Evolutionary conservation across 768 basidiomycete genomes (phyloP).

Genomic region (Kwoniella sp.): DNA sequence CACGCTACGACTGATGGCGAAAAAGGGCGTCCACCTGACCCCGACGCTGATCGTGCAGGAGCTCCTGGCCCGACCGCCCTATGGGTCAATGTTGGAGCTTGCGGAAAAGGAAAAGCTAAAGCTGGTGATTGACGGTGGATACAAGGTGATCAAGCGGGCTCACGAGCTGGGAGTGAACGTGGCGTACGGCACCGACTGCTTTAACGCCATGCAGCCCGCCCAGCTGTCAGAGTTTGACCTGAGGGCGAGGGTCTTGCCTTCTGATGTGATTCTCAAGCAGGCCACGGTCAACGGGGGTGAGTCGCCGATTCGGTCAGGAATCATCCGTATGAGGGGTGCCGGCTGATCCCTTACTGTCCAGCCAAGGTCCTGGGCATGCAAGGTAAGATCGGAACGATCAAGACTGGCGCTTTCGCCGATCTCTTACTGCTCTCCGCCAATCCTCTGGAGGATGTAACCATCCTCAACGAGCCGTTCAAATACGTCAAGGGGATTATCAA

Average conservation of each 20-base stretch:
- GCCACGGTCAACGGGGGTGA: slow-evolving; percentile 52
- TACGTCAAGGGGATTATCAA: slow-evolving; percentile 47
- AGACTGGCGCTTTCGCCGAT: slow-evolving; percentile 52
- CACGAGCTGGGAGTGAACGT: slow-evolving; percentile 26
- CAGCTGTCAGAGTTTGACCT: slow-evolving; percentile 26
- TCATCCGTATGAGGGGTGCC: too few species aligned
- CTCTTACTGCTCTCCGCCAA: slow-evolving; percentile 52
- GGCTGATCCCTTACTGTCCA: slow-evolving; percentile 10
- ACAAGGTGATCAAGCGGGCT: slow-evolving; percentile 21
- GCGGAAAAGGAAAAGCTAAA: slow-evolving; percentile 18
- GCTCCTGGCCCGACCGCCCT: slow-evolving; percentile 20
- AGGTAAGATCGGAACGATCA: slow-evolving; percentile 50
- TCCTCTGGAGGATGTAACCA: slow-evolving; percentile 53
- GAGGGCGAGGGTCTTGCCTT: slow-evolving; percentile 49
- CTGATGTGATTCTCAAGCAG: slow-evolving; percentile 50
- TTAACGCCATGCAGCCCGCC: slow-evolving; percentile 18
- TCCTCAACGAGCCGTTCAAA: slow-evolving; percentile 53
- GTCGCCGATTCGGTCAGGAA: not conserved
- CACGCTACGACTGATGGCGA: slow-evolving; percentile 24
- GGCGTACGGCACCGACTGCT: slow-evolving; percentile 23
- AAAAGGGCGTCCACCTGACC: slow-evolving; percentile 26
- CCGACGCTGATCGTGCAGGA: slow-evolving; percentile 30
- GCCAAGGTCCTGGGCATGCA: slow-evolving; percentile 50
- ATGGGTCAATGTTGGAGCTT: slow-evolving; percentile 18
- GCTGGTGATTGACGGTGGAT: slow-evolving; percentile 20